These are phyloP conservation scores for Fraxinus ornus DNA, from an alignment of 305 asterid species.

Conservation along the genomic window DNA sequence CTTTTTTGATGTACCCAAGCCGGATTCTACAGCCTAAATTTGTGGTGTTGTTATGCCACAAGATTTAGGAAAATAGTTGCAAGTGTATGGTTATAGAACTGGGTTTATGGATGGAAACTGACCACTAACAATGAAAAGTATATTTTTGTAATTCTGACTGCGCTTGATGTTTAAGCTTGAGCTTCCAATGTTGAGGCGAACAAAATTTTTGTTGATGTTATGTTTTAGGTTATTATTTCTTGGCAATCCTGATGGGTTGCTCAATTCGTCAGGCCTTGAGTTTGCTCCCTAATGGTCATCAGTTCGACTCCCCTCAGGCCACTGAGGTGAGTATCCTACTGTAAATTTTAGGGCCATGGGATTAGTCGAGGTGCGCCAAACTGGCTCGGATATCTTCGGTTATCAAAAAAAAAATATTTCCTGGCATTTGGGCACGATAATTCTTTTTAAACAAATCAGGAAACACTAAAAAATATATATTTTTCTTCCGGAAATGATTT, in stretches of 20 bases:
- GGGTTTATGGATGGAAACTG: neutral
- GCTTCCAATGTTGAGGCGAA: neutral
- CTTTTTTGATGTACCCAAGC: neutral
- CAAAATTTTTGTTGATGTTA: neutral
- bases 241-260: too few species aligned
- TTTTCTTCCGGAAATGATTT: neutral
- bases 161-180: neutral
- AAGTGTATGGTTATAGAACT: neutral
- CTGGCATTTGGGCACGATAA: neutral
- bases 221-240: neutral
- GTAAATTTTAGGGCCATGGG: too few species aligned
- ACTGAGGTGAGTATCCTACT: too few species aligned
- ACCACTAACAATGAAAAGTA: neutral
- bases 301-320: too few species aligned
- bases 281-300: too few species aligned
- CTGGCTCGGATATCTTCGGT: too few species aligned
- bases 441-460: neutral
- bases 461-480: neutral
- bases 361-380: too few species aligned
- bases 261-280: too few species aligned
- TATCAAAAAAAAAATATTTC: too few species aligned
- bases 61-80: neutral
- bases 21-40: constrained; percentile 5
- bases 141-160: neutral
- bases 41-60: neutral